Evolutionary conservation across 2,329 filamentous ascomycete species (phyloP), one percentile per base, ranked within the genome.

Genomic region (Corynespora cassiicola): DNA sequence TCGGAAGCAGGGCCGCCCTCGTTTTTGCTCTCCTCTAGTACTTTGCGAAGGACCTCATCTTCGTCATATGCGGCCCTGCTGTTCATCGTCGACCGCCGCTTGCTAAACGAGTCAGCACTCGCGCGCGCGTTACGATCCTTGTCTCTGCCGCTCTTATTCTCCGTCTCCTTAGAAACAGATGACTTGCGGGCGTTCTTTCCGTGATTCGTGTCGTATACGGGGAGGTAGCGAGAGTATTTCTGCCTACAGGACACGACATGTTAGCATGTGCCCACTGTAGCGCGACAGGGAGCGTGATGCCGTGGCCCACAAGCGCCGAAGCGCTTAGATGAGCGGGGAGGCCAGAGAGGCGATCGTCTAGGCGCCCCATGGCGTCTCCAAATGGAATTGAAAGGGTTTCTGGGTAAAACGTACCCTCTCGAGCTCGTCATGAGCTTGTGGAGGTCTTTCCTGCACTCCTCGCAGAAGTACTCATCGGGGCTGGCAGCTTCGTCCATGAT

Each of bases 391-490:
- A 45, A 18, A 7, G 18, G 15, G 25, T 36, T 14, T 15, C 9
- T 27, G 32, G 6, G 59, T 50, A 52, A 36, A 37, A 68, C 88
- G 76, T 79, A 97, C 94, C 91, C 91, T 76, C 91, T 94, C 56
- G 79, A 78, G 52, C 89, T 88, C 37, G 79, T 83, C 58, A 84
- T 85, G 50, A 96, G 85, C 63, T 85, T 90, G 76, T 99, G 94
- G 35, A 95, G 79, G 65, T 96, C 90, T 65, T 90, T 90, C 52
- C 88, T 85, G 72, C 94, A 99, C 68, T 90, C 82, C 73, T 99
- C 94, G 72, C 94, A 99, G 65, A 94, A 99, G 74, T 99, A 99
- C 69, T 97, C 91, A 37, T 97, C 92, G 7, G 94, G 94, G 52
- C 89, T 92, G 66, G 87, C 86, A 54, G 88, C 86, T 70, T 96